phyloP scores from a whole-genome alignment of 2,329 filamentous ascomycete genomes.

The Dryadomyces quercivorus region DNA sequence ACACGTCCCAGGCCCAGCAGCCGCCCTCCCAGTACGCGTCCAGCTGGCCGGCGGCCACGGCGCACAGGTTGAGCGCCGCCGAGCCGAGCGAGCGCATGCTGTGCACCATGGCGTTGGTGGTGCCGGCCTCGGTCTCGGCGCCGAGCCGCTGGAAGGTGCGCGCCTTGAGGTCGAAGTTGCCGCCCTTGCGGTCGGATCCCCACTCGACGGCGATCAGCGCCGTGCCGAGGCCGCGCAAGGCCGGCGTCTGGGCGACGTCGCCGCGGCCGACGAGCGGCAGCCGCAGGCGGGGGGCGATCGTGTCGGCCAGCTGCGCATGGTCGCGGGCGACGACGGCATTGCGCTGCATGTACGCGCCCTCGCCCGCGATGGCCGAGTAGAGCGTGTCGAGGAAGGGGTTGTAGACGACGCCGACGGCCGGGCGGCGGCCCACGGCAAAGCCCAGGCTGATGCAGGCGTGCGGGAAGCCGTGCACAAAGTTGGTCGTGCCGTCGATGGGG shows the following conservation, averaged over 20 bases:
- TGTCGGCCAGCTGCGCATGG: background rate
- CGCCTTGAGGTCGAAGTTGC: conserved; percentile 59
- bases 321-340: conserved; percentile 27
- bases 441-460: conserved; percentile 68
- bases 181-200: conserved; percentile 55
- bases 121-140: conserved; percentile 32
- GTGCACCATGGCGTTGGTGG: conserved; percentile 60
- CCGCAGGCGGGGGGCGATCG: conserved; percentile 10
- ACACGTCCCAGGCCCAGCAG: conserved; percentile 79
- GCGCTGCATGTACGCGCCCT: conserved; percentile 49
- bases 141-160: conserved; percentile 52
- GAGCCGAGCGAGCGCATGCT: conserved; percentile 57
- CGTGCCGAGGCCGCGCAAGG: conserved; percentile 46
- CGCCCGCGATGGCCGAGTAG: conserved; percentile 55
- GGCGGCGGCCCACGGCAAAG: conserved; percentile 48
- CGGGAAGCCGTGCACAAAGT: conserved; percentile 68
- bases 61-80: conserved; percentile 64
- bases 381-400: conserved; percentile 63
- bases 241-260: conserved; percentile 31
- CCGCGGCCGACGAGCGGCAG: conserved; percentile 27
- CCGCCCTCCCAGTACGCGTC: conserved; percentile 76
- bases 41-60: conserved; percentile 56
- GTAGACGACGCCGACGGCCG: conserved; percentile 64
- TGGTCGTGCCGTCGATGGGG: conserved; percentile 72
- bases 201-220: conserved; percentile 62